Base-by-base conservation (phyloP, 2,329 filamentous ascomycete genomes). In the Pseudopyricularia javanii region DNA sequence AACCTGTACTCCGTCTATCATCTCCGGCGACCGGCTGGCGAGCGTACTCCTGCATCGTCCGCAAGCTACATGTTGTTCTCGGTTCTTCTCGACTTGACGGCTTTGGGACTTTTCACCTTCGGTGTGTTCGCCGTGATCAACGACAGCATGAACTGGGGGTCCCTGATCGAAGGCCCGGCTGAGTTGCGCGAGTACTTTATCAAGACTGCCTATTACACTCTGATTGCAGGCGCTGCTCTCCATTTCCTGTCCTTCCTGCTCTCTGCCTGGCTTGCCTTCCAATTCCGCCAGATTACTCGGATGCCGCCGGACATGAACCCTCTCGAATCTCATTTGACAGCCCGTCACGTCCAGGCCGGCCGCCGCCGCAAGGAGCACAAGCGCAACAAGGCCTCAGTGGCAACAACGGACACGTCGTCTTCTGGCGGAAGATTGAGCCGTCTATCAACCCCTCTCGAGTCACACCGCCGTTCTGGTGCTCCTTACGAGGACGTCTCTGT, bases 271-370 rank as follows among this genome's bases (percentile, higher is more conserved):
- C 74, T 97, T 26, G 81, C 82, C 15, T 65, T 87, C 51, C 79
- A 86, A 59, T 97, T 96, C 79, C 80, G 84, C 40, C 85, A 86
- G 62, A 96, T 97, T 61, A 75, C 83, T 5, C 74, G 76, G 20
- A 77, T 96, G 65, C 91, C 91, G 6, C 91, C 91, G 0, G 91
- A 97, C 63, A 89, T 95, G 86, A 97, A 97, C 64, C 91, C 91
- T 2, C 75, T 97, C 14, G 91, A 96, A 64, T 82, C 87, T 58
- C 84, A 91, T 61, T 71, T 95, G 54, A 96, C 90, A 1, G 83
- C 88, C 11, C 80, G 84, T 24, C 71, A 68, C 54, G 33, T 24
- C 53, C 49, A n/a, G 30, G 35, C 34, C 45, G 45, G 24, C 5
- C 43, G 35, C 34, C 35, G 34, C 49, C 28, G 20, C 37, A 32